Base-by-base conservation (phyloP, 2,329 filamentous ascomycete genomes). In the Ophiosphaerella herpotricha region DNA sequence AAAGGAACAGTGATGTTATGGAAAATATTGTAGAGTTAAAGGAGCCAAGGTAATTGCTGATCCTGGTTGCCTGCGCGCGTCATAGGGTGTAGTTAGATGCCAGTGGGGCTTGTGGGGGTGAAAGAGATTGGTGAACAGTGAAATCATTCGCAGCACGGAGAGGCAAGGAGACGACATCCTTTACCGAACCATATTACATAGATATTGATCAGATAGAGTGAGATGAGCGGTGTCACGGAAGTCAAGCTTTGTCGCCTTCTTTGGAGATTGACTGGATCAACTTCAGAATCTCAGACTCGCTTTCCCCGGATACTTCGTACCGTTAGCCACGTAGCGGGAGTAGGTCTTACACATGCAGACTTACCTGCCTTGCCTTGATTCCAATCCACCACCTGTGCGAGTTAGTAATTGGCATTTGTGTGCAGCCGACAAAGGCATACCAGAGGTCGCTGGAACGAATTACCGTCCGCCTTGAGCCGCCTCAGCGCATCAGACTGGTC, bases 201-300 rank as follows among this genome's bases (percentile, higher is more conserved):
- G n/a, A 16, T 5, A 36, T 36, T 16, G 23, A 18, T 26, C 9
- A 21, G 37, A 21, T 39, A 39, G 12, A 13, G 37, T 39, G 13
- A 29, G 26, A 11, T 21, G 23, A 21, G 12, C 13, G 14, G 13
- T 8, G 29, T 7, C 13, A 7, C 12, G 23, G 13, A 9, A 39
- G 43, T 57, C 52, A 67, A 26, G 43, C 56, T 46, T 64, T 66
- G 23, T 55, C 49, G 1, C 40, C 55, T 40, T 77, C 72, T 57
- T 79, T 75, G 8, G 80, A 76, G 46, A 85, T 72, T 49, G 83
- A 78, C 50, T 85, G 83, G 44, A 97, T 75, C 74, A 96, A 80
- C 75, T 88, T 91, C 68, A 96, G 75, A 54, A 97, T 97, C 77
- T 93, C 89, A 13, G 91, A 96, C 77, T 96, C 87, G 58, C 89